Evolutionary conservation across 2,329 filamentous ascomycete genomes (phyloP).

Genomic region (Incumbomyces lentus): DNA sequence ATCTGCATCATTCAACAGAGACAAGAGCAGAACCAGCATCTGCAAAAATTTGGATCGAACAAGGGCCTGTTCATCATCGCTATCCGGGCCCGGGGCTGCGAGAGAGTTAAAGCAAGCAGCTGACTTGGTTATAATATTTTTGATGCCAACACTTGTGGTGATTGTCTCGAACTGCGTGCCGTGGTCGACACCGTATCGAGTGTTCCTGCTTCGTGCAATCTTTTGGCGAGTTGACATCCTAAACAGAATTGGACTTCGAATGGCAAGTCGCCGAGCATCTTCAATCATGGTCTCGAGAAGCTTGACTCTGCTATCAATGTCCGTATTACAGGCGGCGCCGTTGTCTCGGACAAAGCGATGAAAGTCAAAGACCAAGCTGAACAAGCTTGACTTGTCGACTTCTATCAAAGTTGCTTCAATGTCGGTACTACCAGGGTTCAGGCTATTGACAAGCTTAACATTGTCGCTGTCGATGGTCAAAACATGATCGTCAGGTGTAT

Average conservation of each 20-base stretch:
- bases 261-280: constrained; percentile 21
- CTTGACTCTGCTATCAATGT: constrained; percentile 5
- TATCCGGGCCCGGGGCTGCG: constrained; percentile 1
- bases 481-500: constrained; percentile 3
- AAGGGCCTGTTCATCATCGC: constrained; percentile 13
- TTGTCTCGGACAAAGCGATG: constrained; percentile 13
- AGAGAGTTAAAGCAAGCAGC: constrained; percentile 21
- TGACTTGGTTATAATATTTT: constrained; percentile 19
- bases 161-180: constrained; percentile 20
- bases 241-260: constrained; percentile 21
- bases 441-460: constrained; percentile 12
- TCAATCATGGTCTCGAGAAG: constrained; percentile 24
- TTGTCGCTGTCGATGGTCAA: constrained; percentile 12
- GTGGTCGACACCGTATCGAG: constrained; percentile 22
- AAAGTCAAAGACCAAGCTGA: constrained; percentile 19
- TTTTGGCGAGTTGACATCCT: constrained; percentile 19
- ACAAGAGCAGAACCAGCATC: constrained; percentile 20
- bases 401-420: constrained; percentile 21
- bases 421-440: constrained; percentile 20
- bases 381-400: constrained; percentile 10
- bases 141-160: constrained; percentile 23
- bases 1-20: constrained; percentile 23
- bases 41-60: constrained; percentile 22
- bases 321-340: constrained; percentile 15
- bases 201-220: constrained; percentile 21